Percentiles rank a stretch among this genome's conserved stretches.
These are phyloP conservation scores for Chenopodium suecicum DNA, from an alignment of 148 eudicot genomes.

Conservation along the genomic window DNA sequence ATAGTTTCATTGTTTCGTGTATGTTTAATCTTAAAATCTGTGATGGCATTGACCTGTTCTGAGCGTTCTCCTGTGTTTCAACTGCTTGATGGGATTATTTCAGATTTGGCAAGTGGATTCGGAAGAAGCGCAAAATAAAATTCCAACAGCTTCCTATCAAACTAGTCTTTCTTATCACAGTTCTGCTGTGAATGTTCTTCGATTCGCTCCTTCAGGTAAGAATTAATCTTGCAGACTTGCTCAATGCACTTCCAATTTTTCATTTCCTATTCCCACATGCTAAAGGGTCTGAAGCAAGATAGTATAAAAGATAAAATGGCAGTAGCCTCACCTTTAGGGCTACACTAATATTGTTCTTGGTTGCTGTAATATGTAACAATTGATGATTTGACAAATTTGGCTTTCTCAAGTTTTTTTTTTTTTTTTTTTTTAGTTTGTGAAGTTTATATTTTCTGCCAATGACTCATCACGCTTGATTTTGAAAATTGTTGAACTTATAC, in stretches of 20 bases:
- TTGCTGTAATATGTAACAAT: background rate
- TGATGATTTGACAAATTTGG: background rate
- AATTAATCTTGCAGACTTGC: background rate
- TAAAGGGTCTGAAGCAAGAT: background rate
- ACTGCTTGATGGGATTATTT: constrained; percentile 16
- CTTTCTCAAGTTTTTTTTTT: background rate
- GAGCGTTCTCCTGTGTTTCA: constrained; percentile 1
- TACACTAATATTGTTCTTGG: background rate
- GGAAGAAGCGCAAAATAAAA: constrained; percentile 52
- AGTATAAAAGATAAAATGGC: background rate
- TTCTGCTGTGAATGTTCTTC: constrained; percentile 85
- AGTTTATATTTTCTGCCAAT: background rate
- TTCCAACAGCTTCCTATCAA: constrained; percentile 66
- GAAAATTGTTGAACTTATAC: background rate
- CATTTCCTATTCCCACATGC: background rate
- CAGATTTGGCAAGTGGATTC: constrained; percentile 81
- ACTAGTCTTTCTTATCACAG: constrained; percentile 87
- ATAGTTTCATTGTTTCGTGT: background rate
- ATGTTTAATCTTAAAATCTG: background rate
- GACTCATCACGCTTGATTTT: background rate
- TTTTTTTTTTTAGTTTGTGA: background rate
- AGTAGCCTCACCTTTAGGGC: background rate
- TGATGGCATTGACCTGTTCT: background rate
- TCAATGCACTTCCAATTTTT: background rate
- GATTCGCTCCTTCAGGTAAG: constrained; percentile 88